Conservation (phyloP, 192 early-diverging fungal species). For the Rhizophagus sp. region DNA sequence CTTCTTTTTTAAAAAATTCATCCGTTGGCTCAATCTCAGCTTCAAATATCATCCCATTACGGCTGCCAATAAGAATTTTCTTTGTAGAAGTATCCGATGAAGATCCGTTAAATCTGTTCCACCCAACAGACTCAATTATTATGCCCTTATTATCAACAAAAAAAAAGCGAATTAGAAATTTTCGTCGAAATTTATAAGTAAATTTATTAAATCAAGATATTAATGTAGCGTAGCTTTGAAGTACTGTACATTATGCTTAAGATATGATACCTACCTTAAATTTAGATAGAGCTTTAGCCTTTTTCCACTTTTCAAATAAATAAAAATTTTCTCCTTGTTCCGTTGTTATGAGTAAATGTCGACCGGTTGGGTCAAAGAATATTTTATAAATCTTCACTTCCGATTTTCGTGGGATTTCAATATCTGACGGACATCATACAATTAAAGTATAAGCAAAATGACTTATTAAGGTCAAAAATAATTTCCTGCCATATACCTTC, state of each 20-base stretch:
- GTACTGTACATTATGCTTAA: too few relatives aligned
- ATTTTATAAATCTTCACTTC: slow-evolving; percentile 67
- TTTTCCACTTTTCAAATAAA: slow-evolving; percentile 82
- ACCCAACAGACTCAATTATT: slow-evolving; percentile 85
- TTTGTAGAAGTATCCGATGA: slow-evolving; percentile 66
- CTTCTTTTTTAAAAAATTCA: slow-evolving; percentile 83
- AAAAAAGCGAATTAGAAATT: not conserved
- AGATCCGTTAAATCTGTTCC: slow-evolving; percentile 67
- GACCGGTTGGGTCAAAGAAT: slow-evolving; percentile 87
- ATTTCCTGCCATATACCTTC: slow-evolving; percentile 54
- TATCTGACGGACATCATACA: slow-evolving; percentile 48
- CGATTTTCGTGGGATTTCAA: slow-evolving; percentile 66
- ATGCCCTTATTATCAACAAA: slow-evolving; percentile 56
- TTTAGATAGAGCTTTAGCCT: slow-evolving; percentile 74
- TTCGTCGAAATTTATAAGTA: too few relatives aligned
- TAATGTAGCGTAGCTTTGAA: too few relatives aligned
- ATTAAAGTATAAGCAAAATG: not conserved
- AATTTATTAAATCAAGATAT: too few relatives aligned
- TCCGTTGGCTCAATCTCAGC: slow-evolving; percentile 85
- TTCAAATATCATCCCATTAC: slow-evolving; percentile 88
- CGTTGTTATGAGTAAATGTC: slow-evolving; percentile 87
- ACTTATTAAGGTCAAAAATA: too few relatives aligned
- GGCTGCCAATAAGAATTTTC: slow-evolving; percentile 82
- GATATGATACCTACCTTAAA: slow-evolving; percentile 60
- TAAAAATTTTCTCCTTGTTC: slow-evolving; percentile 92